Base-by-base conservation (phyloP, 2,329 filamentous ascomycete genomes). In the Ophiostoma piceae region DNA sequence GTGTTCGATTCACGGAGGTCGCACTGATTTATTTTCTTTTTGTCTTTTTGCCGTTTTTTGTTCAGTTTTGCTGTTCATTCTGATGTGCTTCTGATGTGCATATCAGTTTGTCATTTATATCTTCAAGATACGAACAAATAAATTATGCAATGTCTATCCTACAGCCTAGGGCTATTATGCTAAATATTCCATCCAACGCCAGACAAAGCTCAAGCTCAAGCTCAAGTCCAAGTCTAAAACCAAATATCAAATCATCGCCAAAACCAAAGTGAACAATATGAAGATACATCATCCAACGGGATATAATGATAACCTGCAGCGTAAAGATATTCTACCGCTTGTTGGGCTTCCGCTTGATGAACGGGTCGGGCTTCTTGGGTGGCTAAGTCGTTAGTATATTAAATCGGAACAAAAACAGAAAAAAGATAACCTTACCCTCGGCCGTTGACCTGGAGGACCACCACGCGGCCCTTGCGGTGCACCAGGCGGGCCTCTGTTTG, bases 311-410 rank as follows among this genome's bases (percentile, higher is more conserved):
- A n/a, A 47, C 19, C 19, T 47, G 16, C 16, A 47, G 19, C 43
- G 16, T n/a, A 6, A 7, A 19, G 43, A 47, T 6, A 47, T 16
- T 3, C 35, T 32, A 43, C 57, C 70, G 68, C 66, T 69, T 71
- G 64, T 51, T 67, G 39, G 60, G 60, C 64, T 73, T 74, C 62
- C 73, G 72, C 67, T 79, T 78, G 26, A 84, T 81, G 70, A 84
- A 83, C 16, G 81, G 80, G 71, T 82, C 82, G 2, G 78, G 77
- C 5, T 80, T 82, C 72, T 82, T 83, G 68, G 69, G 70, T 3
- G 70, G 70, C 71, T 74, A 32, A 1, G 32, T 3, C 1, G 60
- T 67, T 19, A 14, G 37, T 29, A 19, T 14, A 22, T 68, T 37
- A 32, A 66, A 26, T 35, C 8, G 51, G 51, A 67, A 54, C 26